These are phyloP conservation scores for Phytophthora tentaculata DNA, from an alignment of 352 stramenopile genomes.

Conservation along the genomic window DNA sequence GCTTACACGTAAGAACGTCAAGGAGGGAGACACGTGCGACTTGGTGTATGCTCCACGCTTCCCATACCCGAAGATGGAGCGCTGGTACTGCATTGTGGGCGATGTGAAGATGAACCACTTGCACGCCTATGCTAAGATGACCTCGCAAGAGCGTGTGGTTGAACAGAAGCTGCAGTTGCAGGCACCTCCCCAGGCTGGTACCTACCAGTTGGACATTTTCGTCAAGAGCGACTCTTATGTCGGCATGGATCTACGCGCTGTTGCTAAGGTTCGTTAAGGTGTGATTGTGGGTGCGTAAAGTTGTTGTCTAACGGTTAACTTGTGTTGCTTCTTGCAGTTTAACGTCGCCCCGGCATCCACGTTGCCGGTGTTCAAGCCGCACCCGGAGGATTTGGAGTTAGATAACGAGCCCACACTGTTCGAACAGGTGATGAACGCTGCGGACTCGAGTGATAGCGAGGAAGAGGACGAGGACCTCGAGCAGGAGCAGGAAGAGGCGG, in stretches of 20 bases:
- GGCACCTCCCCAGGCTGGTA: conserved; percentile 92
- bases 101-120: conserved; percentile 95
- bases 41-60: conserved; percentile 97
- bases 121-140: conserved; percentile 97
- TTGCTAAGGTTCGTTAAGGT: conserved; percentile 79
- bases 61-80: conserved; percentile 95
- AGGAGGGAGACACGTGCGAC: conserved; percentile 93
- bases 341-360: conserved; percentile 92
- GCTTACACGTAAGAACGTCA: conserved; percentile 96
- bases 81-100: conserved; percentile 97
- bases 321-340: conserved; percentile 67
- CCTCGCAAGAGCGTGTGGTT: conserved; percentile 85
- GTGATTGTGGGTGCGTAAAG: neutral
- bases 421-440: conserved; percentile 95
- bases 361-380: conserved; percentile 96
- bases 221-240: conserved; percentile 98
- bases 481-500: conserved; percentile 48
- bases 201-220: conserved; percentile 97
- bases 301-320: conserved; percentile 5
- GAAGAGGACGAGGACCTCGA: conserved; percentile 74
- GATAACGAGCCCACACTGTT: conserved; percentile 99
- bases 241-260: conserved; percentile 93
- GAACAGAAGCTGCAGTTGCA: conserved; percentile 97
- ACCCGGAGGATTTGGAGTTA: conserved; percentile 98
- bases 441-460: conserved; percentile 88